Base-by-base conservation (phyloP, 345 rosid species). In the Kandelia obovata region DNA sequence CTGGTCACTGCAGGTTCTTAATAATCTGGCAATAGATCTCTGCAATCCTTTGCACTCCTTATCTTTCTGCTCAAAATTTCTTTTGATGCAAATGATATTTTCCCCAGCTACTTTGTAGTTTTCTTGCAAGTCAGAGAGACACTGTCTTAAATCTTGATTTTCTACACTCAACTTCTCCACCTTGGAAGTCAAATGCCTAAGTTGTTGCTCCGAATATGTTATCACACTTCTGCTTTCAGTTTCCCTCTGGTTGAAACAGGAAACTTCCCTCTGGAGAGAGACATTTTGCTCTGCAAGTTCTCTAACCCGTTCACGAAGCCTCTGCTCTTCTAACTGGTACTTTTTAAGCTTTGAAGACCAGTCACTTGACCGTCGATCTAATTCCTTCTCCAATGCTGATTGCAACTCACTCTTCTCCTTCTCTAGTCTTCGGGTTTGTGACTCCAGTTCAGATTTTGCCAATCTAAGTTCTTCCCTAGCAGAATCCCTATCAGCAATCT, bases 211-310 rank as follows among this genome's bases (percentile, higher is more conserved):
- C 1, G 88, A 86, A 77, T 79, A 73, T 46, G 81, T 71, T 31
- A 90, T 79, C 77, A 77, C 66, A 76, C 77, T 82, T 80, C 76
- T 85, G 81, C 70, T 85, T 81, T 89, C 96, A 21, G 83, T 67
- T 75, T 92, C 97, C 77, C 79, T 82, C 74, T 90, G 96, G 57
- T 78, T 87, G 30, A 87, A 79, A 64, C 88, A 72, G 67, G 96
- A 79, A 30, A 89, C 83, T 74, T 92, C 91, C 77, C 92, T 87
- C 78, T 96, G 99, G 61, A 96, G 91, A 21, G 96, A 81, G 72
- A 96, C 99, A 71, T 96, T 96, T 51, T 92, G 92, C 83, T 92
- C 99, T 21, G 98, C 98, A 49, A 96, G 90, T 84, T 96, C 98
- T 68, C 99, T 80, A 49, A 92, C 96, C 46, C 98, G 88, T 56